These are phyloP conservation scores for Dalbergia oliveri DNA, from an alignment of 306 rosid species.

Conservation along the genomic window DNA sequence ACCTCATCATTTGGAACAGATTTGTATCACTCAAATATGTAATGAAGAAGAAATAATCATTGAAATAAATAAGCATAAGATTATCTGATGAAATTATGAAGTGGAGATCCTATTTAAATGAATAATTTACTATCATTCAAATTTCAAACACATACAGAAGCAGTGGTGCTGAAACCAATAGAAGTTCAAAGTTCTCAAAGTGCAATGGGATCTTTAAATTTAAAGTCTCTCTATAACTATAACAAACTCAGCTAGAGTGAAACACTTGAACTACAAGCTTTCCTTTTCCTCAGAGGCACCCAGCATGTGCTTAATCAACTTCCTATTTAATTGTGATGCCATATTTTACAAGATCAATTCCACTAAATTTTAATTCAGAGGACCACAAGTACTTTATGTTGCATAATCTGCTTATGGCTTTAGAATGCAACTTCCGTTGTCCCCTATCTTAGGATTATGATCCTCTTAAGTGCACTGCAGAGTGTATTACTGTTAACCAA, in stretches of 20 bases:
- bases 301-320: conserved; percentile 14
- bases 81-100: conserved; percentile 9
- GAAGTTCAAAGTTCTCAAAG: background rate
- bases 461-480: background rate
- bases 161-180: background rate
- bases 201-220: background rate
- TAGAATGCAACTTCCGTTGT: background rate
- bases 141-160: background rate
- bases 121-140: background rate
- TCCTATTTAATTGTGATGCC: background rate
- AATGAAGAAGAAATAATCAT: background rate
- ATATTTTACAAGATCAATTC: background rate
- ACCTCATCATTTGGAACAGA: conserved; percentile 30
- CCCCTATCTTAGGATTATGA: background rate
- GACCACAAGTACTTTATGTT: background rate
- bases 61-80: background rate
- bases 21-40: background rate
- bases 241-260: conserved; percentile 16
- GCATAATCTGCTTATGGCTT: background rate
- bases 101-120: background rate
- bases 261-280: conserved; percentile 15
- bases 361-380: conserved; percentile 6
- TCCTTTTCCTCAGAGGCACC: background rate
- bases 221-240: conserved; percentile 4
- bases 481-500: too few species aligned